Evolutionary conservation across 2,329 filamentous ascomycete species (phyloP).

Genomic region (Orbilia blumenaviensis): DNA sequence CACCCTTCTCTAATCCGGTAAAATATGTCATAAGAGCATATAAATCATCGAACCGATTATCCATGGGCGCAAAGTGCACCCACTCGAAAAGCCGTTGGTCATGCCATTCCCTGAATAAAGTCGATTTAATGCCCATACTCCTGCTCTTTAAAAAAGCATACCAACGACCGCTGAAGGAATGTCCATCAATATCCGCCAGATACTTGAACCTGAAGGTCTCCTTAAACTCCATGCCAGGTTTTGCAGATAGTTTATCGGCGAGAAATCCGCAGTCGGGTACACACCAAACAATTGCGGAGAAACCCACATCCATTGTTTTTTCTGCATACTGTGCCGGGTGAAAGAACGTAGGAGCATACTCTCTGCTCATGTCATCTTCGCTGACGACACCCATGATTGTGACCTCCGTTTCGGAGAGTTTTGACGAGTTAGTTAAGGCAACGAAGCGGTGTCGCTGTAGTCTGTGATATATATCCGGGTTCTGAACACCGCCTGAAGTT

Average conservation of each 20-base stretch:
- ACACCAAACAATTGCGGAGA: constrained; percentile 64
- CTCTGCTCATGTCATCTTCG: constrained; percentile 59
- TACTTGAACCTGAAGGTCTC: constrained; percentile 70
- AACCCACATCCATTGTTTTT: constrained; percentile 61
- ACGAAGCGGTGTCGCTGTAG: constrained; percentile 81
- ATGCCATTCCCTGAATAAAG: constrained; percentile 82
- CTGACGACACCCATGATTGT: constrained; percentile 58
- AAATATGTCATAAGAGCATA: constrained; percentile 63
- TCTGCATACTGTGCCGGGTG: constrained; percentile 60
- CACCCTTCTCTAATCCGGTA: constrained; percentile 42
- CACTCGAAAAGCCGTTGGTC: constrained; percentile 77
- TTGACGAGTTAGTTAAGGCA: constrained; percentile 75
- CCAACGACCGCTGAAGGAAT: constrained; percentile 75
- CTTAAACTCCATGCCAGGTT: constrained; percentile 59
- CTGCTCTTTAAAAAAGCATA: constrained; percentile 75
- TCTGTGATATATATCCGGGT: constrained; percentile 71
- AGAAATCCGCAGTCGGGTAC: constrained; percentile 66
- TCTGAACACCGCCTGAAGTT: constrained; percentile 71
- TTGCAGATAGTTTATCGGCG: constrained; percentile 60
- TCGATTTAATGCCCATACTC: constrained; percentile 78
- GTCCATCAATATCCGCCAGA: constrained; percentile 79
- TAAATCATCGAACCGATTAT: constrained; percentile 76
- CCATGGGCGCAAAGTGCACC: constrained; percentile 84
- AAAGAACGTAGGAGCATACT: constrained; percentile 57
- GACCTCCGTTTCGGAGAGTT: constrained; percentile 65